Conservation (phyloP, 257 asterid species). For the Lantana camara region DNA sequence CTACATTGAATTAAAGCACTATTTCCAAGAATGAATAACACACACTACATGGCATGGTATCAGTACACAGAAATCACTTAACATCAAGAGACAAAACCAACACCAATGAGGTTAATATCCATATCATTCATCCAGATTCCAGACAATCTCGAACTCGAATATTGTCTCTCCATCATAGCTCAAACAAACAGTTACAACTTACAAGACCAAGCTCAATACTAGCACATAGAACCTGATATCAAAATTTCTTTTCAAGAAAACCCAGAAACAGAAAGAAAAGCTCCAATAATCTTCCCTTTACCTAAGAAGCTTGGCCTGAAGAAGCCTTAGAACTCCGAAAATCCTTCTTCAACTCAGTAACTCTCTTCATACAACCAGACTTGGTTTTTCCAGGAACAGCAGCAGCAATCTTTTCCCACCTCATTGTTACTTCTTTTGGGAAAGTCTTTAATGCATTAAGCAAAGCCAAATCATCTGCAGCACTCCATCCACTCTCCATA, state of each 20-base stretch:
- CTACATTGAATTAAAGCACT: conserved; percentile 5
- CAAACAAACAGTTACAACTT: conserved; percentile 9
- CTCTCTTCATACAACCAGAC: conserved; percentile 74
- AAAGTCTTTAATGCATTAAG: conserved; percentile 86
- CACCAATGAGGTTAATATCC: background rate
- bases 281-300: conserved; percentile 5
- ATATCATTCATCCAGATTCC: conserved; percentile 5
- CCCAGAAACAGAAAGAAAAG: background rate
- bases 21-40: conserved; percentile 10
- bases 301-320: conserved; percentile 43
- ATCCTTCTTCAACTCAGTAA: conserved; percentile 81
- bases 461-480: conserved; percentile 89
- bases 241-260: background rate
- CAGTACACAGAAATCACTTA: background rate
- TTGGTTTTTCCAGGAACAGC: conserved; percentile 83
- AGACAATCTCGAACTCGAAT: conserved; percentile 12
- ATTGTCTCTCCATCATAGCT: conserved; percentile 14
- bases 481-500: conserved; percentile 58
- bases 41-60: background rate
- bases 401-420: conserved; percentile 97
- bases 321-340: conserved; percentile 77
- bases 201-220: background rate
- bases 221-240: conserved; percentile 6
- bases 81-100: conserved; percentile 12
- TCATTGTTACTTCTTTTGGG: conserved; percentile 81